Evolutionary conservation across 257 asterid genomes (phyloP), one percentile per base, ranked within the genome.

Genomic region (Ajuga chamaepitys): DNA sequence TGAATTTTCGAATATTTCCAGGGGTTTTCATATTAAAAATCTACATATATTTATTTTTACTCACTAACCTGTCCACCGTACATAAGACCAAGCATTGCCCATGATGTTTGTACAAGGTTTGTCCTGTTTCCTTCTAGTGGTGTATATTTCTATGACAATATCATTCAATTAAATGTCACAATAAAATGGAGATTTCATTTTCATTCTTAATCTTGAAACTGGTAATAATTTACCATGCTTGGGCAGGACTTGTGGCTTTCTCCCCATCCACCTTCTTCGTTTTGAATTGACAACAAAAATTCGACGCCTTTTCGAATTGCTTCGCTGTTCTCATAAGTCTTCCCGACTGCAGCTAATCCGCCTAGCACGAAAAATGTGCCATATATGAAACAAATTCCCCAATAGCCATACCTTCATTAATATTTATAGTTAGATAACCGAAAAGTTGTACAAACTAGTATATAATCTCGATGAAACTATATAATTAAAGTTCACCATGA

Each of bases 11-110:
- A n/a, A n/a, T n/a, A n/a, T n/a, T n/a, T n/a, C n/a, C n/a, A n/a
- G n/a, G n/a, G n/a, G n/a, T n/a, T n/a, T n/a, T n/a, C n/a, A n/a
- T n/a, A n/a, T n/a, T n/a, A n/a, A n/a, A n/a, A n/a, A n/a, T n/a
- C n/a, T n/a, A n/a, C n/a, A n/a, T n/a, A n/a, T n/a, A n/a, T n/a
- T n/a, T n/a, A n/a, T n/a, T 8, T 3, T 0, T 4, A 30, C 4
- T 5, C 18, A 26, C 75, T 34, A 25, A 88, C 96, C 92, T 89
- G 95, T 28, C 97, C 95, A 58, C 74, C 82, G 11, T 74, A 71
- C 84, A 87, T 78, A 13, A 89, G 88, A 13, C 95, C 92, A 14
- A 89, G 79, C 97, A 89, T 89, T n/a, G 95, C 97, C 95, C 95
- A 87, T 9, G 95, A 82, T 35, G 97, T 87, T 51, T 87, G 95